Evolutionary conservation across 176 grass and related monocot genomes (phyloP).

Genomic region (Oropetium thomaeum): DNA sequence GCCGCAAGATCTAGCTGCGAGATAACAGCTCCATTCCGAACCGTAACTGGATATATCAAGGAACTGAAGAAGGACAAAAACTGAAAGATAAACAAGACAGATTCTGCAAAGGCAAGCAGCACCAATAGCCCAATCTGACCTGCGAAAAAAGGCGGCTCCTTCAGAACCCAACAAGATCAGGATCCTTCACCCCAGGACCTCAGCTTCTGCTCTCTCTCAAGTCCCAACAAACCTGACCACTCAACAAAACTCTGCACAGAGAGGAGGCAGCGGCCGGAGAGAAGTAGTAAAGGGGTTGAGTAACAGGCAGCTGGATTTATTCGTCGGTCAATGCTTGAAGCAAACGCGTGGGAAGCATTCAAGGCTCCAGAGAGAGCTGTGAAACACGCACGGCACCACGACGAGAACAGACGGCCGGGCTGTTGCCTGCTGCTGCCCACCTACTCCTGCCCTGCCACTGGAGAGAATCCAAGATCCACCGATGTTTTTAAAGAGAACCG

Average conservation of each 20-base stretch:
- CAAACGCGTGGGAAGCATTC: conserved; percentile 26
- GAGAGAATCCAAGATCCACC: conserved; percentile 52
- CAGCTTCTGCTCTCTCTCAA: neutral
- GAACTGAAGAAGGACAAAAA: neutral
- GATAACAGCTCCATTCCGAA: neutral
- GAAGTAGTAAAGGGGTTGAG: conserved; percentile 11
- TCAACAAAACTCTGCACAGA: conserved; percentile 13
- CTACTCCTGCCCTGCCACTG: conserved; percentile 33
- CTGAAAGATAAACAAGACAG: neutral
- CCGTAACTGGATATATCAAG: neutral
- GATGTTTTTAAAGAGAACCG: neutral
- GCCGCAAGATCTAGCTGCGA: conserved; percentile 19
- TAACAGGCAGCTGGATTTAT: conserved; percentile 33
- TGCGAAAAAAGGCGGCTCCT: neutral
- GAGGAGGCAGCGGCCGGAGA: conserved; percentile 4
- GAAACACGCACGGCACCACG: conserved; percentile 42
- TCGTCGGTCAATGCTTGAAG: conserved; percentile 44
- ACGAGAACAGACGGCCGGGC: neutral
- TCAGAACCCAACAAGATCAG: neutral
- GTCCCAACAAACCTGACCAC: conserved; percentile 9
- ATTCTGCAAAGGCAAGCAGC: conserved; percentile 15
- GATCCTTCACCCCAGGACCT: conserved; percentile 5
- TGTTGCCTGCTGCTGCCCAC: conserved; percentile 3
- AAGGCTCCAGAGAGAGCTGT: neutral
- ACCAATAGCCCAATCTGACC: conserved; percentile 34